A percentile compares a stretch with the other conserved stretches of the same genome.
Conservation (phyloP, 2,329 filamentous ascomycete species). For the Fusarium annulatum region DNA sequence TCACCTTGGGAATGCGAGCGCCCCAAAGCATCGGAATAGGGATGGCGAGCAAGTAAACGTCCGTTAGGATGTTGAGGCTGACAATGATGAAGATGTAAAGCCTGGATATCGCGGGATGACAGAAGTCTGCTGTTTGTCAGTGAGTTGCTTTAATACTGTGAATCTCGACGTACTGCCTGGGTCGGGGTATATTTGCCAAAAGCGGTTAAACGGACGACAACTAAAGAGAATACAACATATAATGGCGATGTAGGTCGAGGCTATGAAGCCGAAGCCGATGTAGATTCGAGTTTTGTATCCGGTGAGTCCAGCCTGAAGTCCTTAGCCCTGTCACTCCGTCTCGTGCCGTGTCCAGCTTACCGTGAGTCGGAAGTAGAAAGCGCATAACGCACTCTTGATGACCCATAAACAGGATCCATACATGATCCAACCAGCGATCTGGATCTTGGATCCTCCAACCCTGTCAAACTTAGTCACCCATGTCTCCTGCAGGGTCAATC, state of each 20-base stretch:
- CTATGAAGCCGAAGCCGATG: conserved; percentile 50
- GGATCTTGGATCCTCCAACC: conserved; percentile 63
- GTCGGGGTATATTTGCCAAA: conserved; percentile 58
- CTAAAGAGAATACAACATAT: conserved; percentile 49
- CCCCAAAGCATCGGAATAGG: conserved; percentile 63
- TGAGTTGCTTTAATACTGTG: too few relatives aligned
- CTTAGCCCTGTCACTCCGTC: conserved; percentile 30
- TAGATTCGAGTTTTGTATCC: conserved; percentile 43
- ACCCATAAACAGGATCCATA: conserved; percentile 64
- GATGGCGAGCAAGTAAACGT: conserved; percentile 55
- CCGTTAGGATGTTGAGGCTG: conserved; percentile 53
- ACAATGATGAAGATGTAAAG: conserved; percentile 53
- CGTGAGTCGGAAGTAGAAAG: conserved; percentile 64
- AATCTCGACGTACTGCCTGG: conserved; percentile 50
- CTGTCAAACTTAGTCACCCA: conserved; percentile 41
- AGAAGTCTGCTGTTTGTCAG: conserved; percentile 20
- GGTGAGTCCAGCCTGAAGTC: conserved; percentile 36
- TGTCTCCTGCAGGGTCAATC: too few relatives aligned
- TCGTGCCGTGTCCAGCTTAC: conserved; percentile 36
- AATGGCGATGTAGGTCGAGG: conserved; percentile 48
- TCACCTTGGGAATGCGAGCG: conserved; percentile 58
- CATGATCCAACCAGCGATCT: conserved; percentile 62
- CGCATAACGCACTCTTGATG: conserved; percentile 62
- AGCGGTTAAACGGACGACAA: conserved; percentile 50
- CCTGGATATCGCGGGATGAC: conserved; percentile 54